Conservation (phyloP, 345 rosid genomes). For the Euphorbia pulcherrima region DNA sequence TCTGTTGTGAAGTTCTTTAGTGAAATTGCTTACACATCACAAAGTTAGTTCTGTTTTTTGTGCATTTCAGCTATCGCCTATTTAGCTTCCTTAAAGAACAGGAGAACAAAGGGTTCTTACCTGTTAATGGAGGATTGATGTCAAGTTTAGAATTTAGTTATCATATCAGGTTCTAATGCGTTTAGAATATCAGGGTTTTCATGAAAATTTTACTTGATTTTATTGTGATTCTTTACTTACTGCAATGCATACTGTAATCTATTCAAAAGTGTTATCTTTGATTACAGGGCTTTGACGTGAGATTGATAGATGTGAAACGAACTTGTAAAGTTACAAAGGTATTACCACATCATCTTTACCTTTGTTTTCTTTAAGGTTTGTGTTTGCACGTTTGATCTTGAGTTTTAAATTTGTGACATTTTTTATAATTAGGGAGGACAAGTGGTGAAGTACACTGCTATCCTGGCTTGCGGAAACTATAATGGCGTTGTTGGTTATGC, state of each 20-base stretch:
- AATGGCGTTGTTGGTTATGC: conserved; percentile 87
- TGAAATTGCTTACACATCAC: neutral
- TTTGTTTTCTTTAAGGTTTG: conserved; percentile 7
- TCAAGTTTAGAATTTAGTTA: neutral
- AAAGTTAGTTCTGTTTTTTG: neutral
- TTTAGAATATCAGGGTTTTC: neutral
- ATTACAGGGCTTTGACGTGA: conserved; percentile 89
- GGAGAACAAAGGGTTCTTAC: neutral
- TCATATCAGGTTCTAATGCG: neutral
- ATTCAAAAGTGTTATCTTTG: neutral
- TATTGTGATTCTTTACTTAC: neutral
- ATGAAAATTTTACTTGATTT: neutral
- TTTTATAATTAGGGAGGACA: conserved; percentile 57
- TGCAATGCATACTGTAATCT: neutral
- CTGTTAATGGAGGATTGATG: neutral
- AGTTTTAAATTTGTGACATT: conserved; percentile 12
- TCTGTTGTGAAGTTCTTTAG: neutral
- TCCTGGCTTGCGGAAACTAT: conserved; percentile 87
- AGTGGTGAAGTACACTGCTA: conserved; percentile 70
- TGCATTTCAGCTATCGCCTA: neutral
- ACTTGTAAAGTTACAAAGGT: conserved; percentile 96
- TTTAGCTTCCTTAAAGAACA: neutral
- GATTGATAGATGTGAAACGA: conserved; percentile 74
- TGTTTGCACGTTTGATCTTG: neutral
- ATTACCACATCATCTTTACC: conserved; percentile 13